Evolutionary conservation across 768 basidiomycete species (phyloP), one percentile per base, ranked within the genome.

Genomic region (Epithele typhae): DNA sequence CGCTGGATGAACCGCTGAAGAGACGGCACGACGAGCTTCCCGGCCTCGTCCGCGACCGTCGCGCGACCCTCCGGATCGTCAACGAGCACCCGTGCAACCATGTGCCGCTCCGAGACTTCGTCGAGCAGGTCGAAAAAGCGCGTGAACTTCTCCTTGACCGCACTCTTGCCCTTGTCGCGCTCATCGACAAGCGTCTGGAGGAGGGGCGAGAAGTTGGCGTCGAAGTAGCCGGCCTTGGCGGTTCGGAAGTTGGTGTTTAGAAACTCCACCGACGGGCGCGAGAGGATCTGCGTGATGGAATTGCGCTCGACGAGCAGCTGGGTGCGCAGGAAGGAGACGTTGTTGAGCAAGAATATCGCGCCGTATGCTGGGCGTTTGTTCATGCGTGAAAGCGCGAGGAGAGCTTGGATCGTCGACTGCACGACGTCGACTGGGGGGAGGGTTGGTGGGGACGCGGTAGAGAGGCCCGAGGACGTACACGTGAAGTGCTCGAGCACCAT

Each of bases 211-310:
- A 86, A 90, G 64, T 89, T 92, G 19, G 84, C 72, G 51, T 91
- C 89, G 49, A 89, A 89, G 64, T 92, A 92, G 4, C 73, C 83
- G 8, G 88, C 86, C 63, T 90, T 90, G 35, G 89, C 84, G 0
- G 81, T 89, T 30, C 88, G 80, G 68, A 82, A 87, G 49, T 78
- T 80, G 5, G 82, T 83, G 50, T 78, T 76, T 23, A 92, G 71
- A 17, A 72, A 53, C 18, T 88, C 84, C 37, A 76, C 68, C 0
- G 85, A 75, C 1, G 81, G 75, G 23, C 75, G 75, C 11, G 86
- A 79, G 30, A 92, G 64, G 11, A 88, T 62, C 8, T 71, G 59
- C 14, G 68, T 62, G 3, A 85, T 64, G 49, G 78, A 52, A 5
- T 55, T 68, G 14, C 64, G 60, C 0, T 83, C 67, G 18, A 75